Percentiles rank a stretch among this genome's conserved stretches.
Evolutionary conservation across 2,329 filamentous ascomycete species (phyloP).

Genomic region (Colletotrichum melonis): DNA sequence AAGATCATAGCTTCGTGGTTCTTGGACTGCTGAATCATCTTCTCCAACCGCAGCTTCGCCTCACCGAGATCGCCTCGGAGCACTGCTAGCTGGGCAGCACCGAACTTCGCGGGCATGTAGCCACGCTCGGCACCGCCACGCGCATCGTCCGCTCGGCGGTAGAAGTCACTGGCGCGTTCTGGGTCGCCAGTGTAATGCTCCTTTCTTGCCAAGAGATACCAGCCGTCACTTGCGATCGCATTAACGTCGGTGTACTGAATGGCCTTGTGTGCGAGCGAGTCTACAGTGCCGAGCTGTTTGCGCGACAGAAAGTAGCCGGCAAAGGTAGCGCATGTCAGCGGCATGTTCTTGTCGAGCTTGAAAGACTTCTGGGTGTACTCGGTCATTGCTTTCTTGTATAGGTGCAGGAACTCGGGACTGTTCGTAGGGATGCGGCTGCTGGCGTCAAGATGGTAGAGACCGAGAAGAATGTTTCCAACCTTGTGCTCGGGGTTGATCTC

Average conservation of each 20-base stretch:
- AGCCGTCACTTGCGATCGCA: slow-evolving; percentile 95
- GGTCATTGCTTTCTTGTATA: slow-evolving; percentile 95
- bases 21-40: slow-evolving; percentile 89
- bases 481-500: slow-evolving; percentile 88
- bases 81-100: slow-evolving; percentile 88
- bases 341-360: slow-evolving; percentile 91
- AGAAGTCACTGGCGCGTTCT: slow-evolving; percentile 84
- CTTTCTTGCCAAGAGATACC: slow-evolving; percentile 93
- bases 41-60: slow-evolving; percentile 93
- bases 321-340: slow-evolving; percentile 90
- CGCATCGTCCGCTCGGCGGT: slow-evolving; percentile 90
- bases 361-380: slow-evolving; percentile 94
- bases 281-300: slow-evolving; percentile 83
- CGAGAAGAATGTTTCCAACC: slow-evolving; percentile 89
- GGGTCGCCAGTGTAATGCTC: slow-evolving; percentile 85
- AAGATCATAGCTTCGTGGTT: slow-evolving; percentile 91
- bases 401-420: slow-evolving; percentile 83
- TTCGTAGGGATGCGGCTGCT: slow-evolving; percentile 86
- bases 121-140: slow-evolving; percentile 91
- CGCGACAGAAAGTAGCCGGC: slow-evolving; percentile 89
- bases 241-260: slow-evolving; percentile 97
- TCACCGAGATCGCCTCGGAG: slow-evolving; percentile 87
- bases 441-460: slow-evolving; percentile 88
- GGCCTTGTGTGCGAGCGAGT: slow-evolving; percentile 88
- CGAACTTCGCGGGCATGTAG: slow-evolving; percentile 94